Evolutionary conservation across 331 rosid genomes (phyloP), one percentile per base, ranked within the genome.

Genomic region (Acacia pycnantha): DNA sequence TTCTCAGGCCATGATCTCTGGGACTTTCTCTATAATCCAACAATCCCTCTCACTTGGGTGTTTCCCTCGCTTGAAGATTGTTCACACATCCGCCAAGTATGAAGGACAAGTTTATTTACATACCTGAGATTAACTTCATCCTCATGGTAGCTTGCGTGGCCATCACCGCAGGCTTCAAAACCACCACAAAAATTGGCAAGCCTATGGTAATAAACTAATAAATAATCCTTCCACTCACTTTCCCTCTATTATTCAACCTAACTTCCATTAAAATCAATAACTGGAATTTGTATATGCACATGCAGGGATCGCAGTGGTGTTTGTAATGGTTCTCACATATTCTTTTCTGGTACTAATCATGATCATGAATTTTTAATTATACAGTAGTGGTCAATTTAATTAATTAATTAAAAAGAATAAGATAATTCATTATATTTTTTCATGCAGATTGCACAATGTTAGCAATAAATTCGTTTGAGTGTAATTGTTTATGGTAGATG

Each of bases 81-180:
- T 92, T 4, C 98, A 94, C 41, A 94, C 98, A 75, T 94, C 98
- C 1, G 54, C 89, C 12, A 89, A 89, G 41, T 86, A 92, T 46
- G 89, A 87, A 80, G 97, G 98, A n/a, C 98, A 94, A 86, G 98
- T 94, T 83, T n/a, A n/a, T n/a, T n/a, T 93, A 85, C 74, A 79
- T 91, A 70, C 97, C 96, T 2, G 91, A 90, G 70, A 59, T 82
- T 37, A 90, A 90, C 72, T 91, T 88, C 81, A 80, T 93, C 76
- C 98, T 93, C 51, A 90, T 91, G 98, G 2, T 91, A 13, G 92
- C 98, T 21, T 94, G 98, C 65, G 70, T 94, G 10, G 89, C 79
- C 4, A 81, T 94, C 82, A 90, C 97, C 50, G 33, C 82, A 4
- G 98, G 79, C 2, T 94, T 91, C 21, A 88, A 71, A 79, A 89